Percentiles rank a stretch among this genome's conserved stretches.
These are phyloP conservation scores for Trypanosoma caninum DNA, from an alignment of 208 protist species.

Conservation along the genomic window DNA sequence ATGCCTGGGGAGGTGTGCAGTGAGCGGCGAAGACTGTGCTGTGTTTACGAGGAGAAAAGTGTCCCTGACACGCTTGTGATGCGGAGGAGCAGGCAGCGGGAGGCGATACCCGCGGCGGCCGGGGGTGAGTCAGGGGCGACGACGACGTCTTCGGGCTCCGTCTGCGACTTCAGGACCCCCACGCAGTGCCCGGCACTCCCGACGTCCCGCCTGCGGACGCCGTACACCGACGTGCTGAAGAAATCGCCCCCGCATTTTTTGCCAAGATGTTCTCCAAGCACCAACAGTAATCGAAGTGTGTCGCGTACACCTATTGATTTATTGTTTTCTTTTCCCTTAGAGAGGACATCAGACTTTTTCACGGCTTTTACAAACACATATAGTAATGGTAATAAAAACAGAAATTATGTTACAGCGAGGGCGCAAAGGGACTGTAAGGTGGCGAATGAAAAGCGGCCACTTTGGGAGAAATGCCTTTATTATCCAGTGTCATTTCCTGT, in stretches of 20 bases:
- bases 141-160: background rate
- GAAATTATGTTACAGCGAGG: background rate
- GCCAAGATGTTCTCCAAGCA: too few relatives aligned
- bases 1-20: conserved; percentile 8
- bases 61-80: conserved; percentile 40
- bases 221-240: too few relatives aligned
- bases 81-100: background rate
- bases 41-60: conserved; percentile 42
- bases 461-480: conserved; percentile 33
- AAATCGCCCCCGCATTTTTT: too few relatives aligned
- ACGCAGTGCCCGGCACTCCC: too few relatives aligned
- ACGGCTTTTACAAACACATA: background rate
- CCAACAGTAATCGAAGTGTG: too few relatives aligned
- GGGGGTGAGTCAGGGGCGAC: background rate
- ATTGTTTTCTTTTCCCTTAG: too few relatives aligned
- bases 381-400: background rate
- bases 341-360: too few relatives aligned
- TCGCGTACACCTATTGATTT: too few relatives aligned
- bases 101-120: background rate
- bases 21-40: conserved; percentile 35
- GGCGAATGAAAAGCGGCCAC: background rate
- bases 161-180: background rate
- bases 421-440: background rate
- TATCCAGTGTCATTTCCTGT: conserved; percentile 48
- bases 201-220: too few relatives aligned